phyloP scores from a whole-genome alignment of 2,329 filamentous ascomycete genomes.

The Talaromyces albobiverticillius region DNA sequence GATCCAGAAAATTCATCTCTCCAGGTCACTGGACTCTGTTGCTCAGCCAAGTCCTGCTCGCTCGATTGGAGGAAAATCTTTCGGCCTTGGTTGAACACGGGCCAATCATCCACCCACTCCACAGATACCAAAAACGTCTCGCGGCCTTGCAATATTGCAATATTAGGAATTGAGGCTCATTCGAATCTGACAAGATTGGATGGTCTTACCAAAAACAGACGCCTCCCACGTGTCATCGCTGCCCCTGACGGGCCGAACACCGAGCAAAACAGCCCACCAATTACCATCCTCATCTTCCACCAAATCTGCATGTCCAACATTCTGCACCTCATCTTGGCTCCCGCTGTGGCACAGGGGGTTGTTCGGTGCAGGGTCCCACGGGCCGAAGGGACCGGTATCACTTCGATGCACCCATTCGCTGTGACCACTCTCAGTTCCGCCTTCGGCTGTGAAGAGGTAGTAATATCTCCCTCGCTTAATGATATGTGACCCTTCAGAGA shows the following conservation, averaged over 20 bases:
- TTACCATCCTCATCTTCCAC: slow-evolving; percentile 45
- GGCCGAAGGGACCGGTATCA: slow-evolving; percentile 55
- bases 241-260: slow-evolving; percentile 38
- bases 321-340: slow-evolving; percentile 47
- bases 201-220: slow-evolving; percentile 41
- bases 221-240: slow-evolving; percentile 30
- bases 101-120: slow-evolving; percentile 53
- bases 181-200: neutral
- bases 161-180: too few species aligned
- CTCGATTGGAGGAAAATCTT: slow-evolving; percentile 38
- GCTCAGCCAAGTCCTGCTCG: slow-evolving; percentile 23
- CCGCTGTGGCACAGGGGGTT: slow-evolving; percentile 57
- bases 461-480: slow-evolving; percentile 52
- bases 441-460: slow-evolving; percentile 55
- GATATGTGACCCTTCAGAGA: slow-evolving; percentile 55
- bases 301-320: slow-evolving; percentile 51
- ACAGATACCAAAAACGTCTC: slow-evolving; percentile 53
- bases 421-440: slow-evolving; percentile 59
- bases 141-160: slow-evolving; percentile 30
- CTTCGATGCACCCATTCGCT: slow-evolving; percentile 58
- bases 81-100: slow-evolving; percentile 48
- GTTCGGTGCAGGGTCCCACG: slow-evolving; percentile 59
- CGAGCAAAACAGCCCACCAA: slow-evolving; percentile 51
- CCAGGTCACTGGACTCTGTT: neutral
- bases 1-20: slow-evolving; percentile 31